Percentiles rank a stretch among this genome's conserved stretches.
Evolutionary conservation across 2,329 filamentous ascomycete genomes (phyloP).

Genomic region (Xylaria polymorpha): DNA sequence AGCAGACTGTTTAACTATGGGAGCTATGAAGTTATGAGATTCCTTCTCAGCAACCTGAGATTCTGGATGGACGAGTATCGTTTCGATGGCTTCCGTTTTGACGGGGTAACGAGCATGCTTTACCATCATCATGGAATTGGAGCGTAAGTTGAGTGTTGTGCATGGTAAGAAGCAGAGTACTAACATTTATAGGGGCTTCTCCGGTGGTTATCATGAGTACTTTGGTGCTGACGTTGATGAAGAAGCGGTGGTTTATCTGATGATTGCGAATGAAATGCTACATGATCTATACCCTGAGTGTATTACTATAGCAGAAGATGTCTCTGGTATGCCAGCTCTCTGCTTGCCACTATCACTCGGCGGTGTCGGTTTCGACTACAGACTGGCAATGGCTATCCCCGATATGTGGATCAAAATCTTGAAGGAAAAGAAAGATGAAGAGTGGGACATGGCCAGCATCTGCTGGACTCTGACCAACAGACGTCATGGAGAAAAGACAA

Average conservation of each 20-base stretch:
- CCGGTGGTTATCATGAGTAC: slow-evolving; percentile 97
- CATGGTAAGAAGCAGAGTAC: slow-evolving; percentile 13
- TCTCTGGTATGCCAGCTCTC: slow-evolving; percentile 98
- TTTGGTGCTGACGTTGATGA: slow-evolving; percentile 91
- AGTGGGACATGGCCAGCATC: slow-evolving; percentile 91
- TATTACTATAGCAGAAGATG: slow-evolving; percentile 96
- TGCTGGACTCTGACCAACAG: slow-evolving; percentile 91
- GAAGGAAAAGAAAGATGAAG: slow-evolving; percentile 89
- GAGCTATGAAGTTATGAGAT: slow-evolving; percentile 92
- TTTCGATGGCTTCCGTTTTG: slow-evolving; percentile 97
- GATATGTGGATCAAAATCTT: slow-evolving; percentile 99
- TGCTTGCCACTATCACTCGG: slow-evolving; percentile 87
- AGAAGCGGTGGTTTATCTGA: slow-evolving; percentile 93
- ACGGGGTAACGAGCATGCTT: slow-evolving; percentile 98
- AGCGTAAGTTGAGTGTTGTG: slow-evolving; percentile 71
- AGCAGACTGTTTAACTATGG: slow-evolving; percentile 98
- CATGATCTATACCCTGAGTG: slow-evolving; percentile 87
- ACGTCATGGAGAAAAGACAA: slow-evolving; percentile 96
- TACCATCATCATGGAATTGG: slow-evolving; percentile 97
- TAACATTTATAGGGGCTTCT: slow-evolving; percentile 79
- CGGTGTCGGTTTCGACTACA: slow-evolving; percentile 96
- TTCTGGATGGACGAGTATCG: slow-evolving; percentile 99
- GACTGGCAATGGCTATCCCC: slow-evolving; percentile 95
- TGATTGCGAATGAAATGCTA: slow-evolving; percentile 96
- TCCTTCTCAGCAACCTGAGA: slow-evolving; percentile 91